Evolutionary conservation across 441 rosid species (phyloP).

Genomic region (Populus hybrid): DNA sequence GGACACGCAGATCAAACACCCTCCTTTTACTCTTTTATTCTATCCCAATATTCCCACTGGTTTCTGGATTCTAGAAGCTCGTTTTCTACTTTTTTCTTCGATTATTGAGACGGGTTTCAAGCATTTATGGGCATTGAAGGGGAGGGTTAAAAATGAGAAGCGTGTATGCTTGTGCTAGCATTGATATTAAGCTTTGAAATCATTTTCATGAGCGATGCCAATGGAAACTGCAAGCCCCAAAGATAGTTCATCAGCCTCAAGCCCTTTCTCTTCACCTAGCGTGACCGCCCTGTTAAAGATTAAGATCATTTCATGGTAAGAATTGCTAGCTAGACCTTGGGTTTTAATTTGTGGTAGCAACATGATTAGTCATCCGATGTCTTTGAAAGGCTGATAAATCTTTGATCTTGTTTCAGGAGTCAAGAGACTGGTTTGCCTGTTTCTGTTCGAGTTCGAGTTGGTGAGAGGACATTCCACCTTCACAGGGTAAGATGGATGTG

Average conservation of each 20-base stretch:
- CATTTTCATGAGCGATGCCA: constrained; percentile 12
- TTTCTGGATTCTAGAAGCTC: constrained; percentile 28
- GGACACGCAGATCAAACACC: constrained; percentile 23
- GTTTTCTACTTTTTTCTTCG: constrained; percentile 3
- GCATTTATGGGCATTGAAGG: constrained; percentile 26
- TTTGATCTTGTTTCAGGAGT: constrained; percentile 47
- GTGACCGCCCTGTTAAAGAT: constrained; percentile 62
- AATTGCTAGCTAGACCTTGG: not conserved
- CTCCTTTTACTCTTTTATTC: constrained; percentile 14
- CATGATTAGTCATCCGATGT: not conserved
- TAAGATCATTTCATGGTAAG: constrained; percentile 67
- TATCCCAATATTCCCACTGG: constrained; percentile 13
- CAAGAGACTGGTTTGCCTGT: constrained; percentile 83
- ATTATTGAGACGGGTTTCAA: constrained; percentile 31
- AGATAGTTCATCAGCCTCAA: constrained; percentile 51
- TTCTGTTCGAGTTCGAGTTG: constrained; percentile 46
- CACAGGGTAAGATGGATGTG: constrained; percentile 48
- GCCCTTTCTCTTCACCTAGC: constrained; percentile 67
- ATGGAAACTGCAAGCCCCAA: constrained; percentile 56
- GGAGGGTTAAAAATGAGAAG: constrained; percentile 12
- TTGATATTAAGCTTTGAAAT: not conserved
- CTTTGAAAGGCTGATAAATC: not conserved
- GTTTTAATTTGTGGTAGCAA: not conserved
- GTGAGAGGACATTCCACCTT: constrained; percentile 53
- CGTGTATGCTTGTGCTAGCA: constrained; percentile 18